Conservation (phyloP, 352 stramenopile species). For the Phytopythium montanum region DNA sequence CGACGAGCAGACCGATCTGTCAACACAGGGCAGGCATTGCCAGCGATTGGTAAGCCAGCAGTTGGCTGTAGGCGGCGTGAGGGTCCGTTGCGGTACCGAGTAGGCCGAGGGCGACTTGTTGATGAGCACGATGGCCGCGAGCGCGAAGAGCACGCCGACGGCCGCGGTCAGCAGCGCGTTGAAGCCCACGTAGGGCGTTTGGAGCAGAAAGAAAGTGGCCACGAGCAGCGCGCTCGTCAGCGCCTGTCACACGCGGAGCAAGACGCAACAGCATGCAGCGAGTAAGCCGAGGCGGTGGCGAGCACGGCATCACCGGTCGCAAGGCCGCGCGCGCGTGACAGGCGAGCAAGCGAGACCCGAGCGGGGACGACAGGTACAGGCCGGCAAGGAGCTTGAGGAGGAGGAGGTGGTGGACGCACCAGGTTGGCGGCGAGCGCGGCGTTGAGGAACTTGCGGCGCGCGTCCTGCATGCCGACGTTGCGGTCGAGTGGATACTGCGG, state of each 20-base stretch:
- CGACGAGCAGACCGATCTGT: slow-evolving; percentile 74
- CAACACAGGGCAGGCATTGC: background rate
- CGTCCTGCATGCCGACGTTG: slow-evolving; percentile 39
- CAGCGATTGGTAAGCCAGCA: background rate
- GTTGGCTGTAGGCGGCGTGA: background rate
- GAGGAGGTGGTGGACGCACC: slow-evolving; percentile 26
- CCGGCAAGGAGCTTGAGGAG: background rate
- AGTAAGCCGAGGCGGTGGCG: background rate
- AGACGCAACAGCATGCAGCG: too few relatives aligned
- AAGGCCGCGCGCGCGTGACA: background rate
- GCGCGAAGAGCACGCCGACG: slow-evolving; percentile 65
- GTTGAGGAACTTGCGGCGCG: slow-evolving; percentile 70
- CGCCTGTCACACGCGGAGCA: slow-evolving; percentile 20
- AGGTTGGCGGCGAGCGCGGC: slow-evolving; percentile 58
- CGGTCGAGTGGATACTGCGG: too few relatives aligned
- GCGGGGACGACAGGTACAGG: background rate
- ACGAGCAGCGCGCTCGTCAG: slow-evolving; percentile 58
- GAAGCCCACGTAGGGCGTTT: slow-evolving; percentile 69
- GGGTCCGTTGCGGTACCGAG: slow-evolving; percentile 43
- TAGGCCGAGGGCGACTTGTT: slow-evolving; percentile 82
- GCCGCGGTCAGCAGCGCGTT: slow-evolving; percentile 55
- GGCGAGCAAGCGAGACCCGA: background rate
- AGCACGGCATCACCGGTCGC: background rate
- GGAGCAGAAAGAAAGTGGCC: slow-evolving; percentile 64
- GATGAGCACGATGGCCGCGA: slow-evolving; percentile 69